Percentiles rank a stretch among this genome's conserved stretches.
Evolutionary conservation across 768 basidiomycete species (phyloP).

Genomic region (Termitomyces titanicus): DNA sequence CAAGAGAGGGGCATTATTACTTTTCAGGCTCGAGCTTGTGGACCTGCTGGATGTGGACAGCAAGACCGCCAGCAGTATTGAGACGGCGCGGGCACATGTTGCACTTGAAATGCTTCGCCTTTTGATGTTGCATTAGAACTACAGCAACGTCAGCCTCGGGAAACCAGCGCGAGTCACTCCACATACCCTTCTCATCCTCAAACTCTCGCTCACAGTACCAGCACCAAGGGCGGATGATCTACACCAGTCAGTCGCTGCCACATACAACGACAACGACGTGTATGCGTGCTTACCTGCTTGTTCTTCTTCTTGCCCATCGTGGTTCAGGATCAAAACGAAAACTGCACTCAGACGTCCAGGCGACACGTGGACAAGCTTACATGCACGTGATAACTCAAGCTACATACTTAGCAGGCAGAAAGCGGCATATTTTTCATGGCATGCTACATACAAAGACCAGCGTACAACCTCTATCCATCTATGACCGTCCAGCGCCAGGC

Average conservation of each 20-base stretch:
- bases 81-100: slow-evolving; percentile 91
- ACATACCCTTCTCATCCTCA: slow-evolving; percentile 95
- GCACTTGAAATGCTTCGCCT: slow-evolving; percentile 99
- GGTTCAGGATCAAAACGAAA: background rate
- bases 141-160: background rate
- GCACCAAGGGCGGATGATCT: slow-evolving; percentile 93
- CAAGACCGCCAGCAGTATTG: slow-evolving; percentile 96
- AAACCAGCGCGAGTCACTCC: background rate
- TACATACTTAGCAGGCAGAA: background rate
- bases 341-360: background rate
- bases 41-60: slow-evolving; percentile 97
- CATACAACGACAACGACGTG: background rate
- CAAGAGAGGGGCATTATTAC: slow-evolving; percentile 38
- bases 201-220: slow-evolving; percentile 99
- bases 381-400: background rate
- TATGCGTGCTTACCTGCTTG: slow-evolving; percentile 42
- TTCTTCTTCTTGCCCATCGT: slow-evolving; percentile 60
- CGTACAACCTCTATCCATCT: slow-evolving; percentile 4
- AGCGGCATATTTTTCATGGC: slow-evolving; percentile 12
- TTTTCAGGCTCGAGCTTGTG: slow-evolving; percentile 98
- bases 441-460: slow-evolving; percentile 4
- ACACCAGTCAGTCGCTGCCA: slow-evolving; percentile 3
- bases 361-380: background rate
- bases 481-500: slow-evolving; percentile 69
- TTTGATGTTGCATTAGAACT: slow-evolving; percentile 99